Conservation (phyloP, 495 filamentous ascomycete genomes). For the Darksidea phi region DNA sequence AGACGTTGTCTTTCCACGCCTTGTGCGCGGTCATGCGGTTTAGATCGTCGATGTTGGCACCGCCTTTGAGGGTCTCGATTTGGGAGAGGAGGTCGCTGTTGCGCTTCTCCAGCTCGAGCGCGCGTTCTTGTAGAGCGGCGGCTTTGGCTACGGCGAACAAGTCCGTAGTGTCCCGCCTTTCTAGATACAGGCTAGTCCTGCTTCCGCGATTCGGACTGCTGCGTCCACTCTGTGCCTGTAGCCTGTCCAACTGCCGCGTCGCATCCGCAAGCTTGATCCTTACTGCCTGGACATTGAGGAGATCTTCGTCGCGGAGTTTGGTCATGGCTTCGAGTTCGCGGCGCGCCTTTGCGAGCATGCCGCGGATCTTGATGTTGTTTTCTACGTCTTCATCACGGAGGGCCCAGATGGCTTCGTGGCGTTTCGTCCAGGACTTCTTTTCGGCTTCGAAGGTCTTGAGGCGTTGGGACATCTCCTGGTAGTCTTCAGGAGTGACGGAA, state of each 20-base stretch:
- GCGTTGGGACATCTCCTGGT: slow-evolving; percentile 24
- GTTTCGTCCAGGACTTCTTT: slow-evolving; percentile 35
- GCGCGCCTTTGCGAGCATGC: slow-evolving; percentile 40
- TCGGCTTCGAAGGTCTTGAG: slow-evolving; percentile 31
- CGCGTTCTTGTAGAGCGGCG: slow-evolving; percentile 41
- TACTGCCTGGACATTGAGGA: slow-evolving; percentile 37
- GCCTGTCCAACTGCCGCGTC: slow-evolving; percentile 32
- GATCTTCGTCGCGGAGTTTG: slow-evolving; percentile 41
- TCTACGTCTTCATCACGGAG: slow-evolving; percentile 42
- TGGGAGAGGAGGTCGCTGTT: slow-evolving; percentile 32
- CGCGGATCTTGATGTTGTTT: slow-evolving; percentile 40
- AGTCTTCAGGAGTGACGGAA: slow-evolving; percentile 36
- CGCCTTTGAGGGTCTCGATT: slow-evolving; percentile 20
- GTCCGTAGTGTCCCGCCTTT: slow-evolving; percentile 35
- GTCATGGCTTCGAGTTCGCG: slow-evolving; percentile 38
- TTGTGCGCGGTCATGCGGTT: slow-evolving; percentile 32
- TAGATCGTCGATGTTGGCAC: slow-evolving; percentile 21
- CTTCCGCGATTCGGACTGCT: slow-evolving; percentile 7
- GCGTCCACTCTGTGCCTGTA: slow-evolving; percentile 3
- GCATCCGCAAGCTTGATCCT: slow-evolving; percentile 38
- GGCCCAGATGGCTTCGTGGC: slow-evolving; percentile 40
- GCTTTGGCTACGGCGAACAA: slow-evolving; percentile 39
- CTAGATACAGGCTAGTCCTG: slow-evolving; percentile 27
- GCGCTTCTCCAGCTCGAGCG: slow-evolving; percentile 39
- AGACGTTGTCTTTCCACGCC: slow-evolving; percentile 33